Evolutionary conservation across 2,329 filamentous ascomycete species (phyloP).

Genomic region (Hypoxylon sp.): DNA sequence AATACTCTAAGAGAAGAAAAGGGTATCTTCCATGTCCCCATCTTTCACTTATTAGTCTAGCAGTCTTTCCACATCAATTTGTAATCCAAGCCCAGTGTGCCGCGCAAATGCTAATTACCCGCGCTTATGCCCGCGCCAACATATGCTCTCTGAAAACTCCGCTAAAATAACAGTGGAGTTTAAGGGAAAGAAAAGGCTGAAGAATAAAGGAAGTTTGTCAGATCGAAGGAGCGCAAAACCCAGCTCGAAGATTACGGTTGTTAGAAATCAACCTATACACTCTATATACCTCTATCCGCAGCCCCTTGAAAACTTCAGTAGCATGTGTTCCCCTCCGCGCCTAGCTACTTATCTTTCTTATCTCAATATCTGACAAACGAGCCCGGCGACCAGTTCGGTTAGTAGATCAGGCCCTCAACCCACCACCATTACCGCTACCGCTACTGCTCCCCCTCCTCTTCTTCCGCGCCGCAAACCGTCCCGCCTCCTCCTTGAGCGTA

Average conservation of each 20-base stretch:
- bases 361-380: not conserved
- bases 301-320: not conserved
- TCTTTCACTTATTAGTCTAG: slow-evolving; percentile 14
- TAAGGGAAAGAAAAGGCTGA: slow-evolving; percentile 1
- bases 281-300: not conserved
- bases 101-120: slow-evolving; percentile 25
- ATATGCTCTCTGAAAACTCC: slow-evolving; percentile 23
- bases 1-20: slow-evolving; percentile 16
- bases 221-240: not conserved
- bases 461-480: slow-evolving; percentile 59
- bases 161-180: not conserved
- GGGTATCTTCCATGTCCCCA: slow-evolving; percentile 36
- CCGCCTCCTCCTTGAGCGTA: slow-evolving; percentile 76
- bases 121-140: slow-evolving; percentile 17
- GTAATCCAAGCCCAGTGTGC: slow-evolving; percentile 27
- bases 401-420: slow-evolving; percentile 2
- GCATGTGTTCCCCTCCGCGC: too few species aligned
- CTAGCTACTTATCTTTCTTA: too few species aligned
- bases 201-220: not conserved
- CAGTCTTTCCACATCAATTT: slow-evolving; percentile 12
- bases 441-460: slow-evolving; percentile 53
- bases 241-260: not conserved
- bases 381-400: not conserved
- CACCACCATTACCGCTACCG: slow-evolving; percentile 18
- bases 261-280: not conserved